Conservation (phyloP, 2,329 filamentous ascomycete genomes). For the Zasmidium cellare region DNA sequence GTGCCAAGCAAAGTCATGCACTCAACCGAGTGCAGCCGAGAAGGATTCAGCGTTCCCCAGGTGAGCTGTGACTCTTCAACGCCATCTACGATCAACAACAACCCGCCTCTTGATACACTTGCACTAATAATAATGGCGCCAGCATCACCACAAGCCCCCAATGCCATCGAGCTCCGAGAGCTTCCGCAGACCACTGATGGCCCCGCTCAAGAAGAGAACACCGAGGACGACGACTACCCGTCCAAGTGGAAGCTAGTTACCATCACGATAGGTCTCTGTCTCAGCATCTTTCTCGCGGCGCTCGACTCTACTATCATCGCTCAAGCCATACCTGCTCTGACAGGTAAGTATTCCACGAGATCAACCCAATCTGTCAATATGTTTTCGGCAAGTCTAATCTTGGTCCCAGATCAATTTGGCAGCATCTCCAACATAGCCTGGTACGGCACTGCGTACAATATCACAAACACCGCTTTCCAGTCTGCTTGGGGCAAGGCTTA, state of each 20-base stretch:
- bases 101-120: no score
- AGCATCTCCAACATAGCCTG: conserved; percentile 36
- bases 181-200: neutral
- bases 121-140: no score
- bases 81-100: no score
- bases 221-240: neutral
- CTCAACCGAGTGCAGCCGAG: no score
- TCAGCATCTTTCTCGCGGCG: neutral
- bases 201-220: neutral
- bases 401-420: conserved; percentile 29
- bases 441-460: conserved; percentile 37
- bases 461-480: conserved; percentile 37
- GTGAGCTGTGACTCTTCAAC: no score
- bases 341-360: no score
- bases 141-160: neutral
- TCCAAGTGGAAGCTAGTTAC: neutral
- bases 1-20: no score
- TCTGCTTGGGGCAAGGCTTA: conserved; percentile 33
- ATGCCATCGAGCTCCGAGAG: neutral
- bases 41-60: no score
- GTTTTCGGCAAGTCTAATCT: neutral
- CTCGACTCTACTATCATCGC: neutral
- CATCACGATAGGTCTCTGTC: neutral
- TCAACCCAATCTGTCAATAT: no score
- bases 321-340: neutral